phyloP scores from a whole-genome alignment of 78 protist species.

The Creolimax fragrantissima region DNA sequence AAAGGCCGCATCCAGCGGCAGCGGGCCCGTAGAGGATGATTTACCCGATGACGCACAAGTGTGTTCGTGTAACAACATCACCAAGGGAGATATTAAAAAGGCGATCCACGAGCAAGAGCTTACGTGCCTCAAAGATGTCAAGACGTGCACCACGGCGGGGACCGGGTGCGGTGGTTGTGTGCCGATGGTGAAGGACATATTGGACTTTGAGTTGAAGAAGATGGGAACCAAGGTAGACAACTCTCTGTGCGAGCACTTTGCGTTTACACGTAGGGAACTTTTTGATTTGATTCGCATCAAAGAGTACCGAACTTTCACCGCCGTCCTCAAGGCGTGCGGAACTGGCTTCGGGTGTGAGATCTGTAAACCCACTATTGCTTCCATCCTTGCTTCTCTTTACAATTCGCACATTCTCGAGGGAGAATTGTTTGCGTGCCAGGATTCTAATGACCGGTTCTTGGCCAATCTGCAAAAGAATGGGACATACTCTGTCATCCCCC shows the following conservation, averaged over 20 bases:
- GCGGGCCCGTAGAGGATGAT: background rate
- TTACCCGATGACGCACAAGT: constrained; percentile 1
- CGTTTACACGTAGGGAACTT: background rate
- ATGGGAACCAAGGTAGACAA: background rate
- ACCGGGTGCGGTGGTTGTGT: constrained; percentile 5
- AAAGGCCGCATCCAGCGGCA: background rate
- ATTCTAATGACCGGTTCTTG: background rate
- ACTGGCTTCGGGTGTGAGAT: background rate
- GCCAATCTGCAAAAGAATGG: background rate
- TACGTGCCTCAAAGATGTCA: background rate
- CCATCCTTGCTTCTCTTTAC: background rate
- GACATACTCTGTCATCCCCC: constrained; percentile 5
- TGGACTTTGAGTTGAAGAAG: background rate
- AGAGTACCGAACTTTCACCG: background rate
- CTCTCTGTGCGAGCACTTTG: background rate
- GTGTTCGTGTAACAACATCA: constrained; percentile 1
- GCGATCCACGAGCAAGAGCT: background rate
- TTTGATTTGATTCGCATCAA: background rate
- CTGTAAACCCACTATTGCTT: background rate
- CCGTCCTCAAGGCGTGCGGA: background rate
- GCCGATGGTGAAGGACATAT: background rate
- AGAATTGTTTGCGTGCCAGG: background rate
- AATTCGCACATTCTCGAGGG: background rate
- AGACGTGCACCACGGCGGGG: background rate
- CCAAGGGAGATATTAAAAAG: background rate